These are phyloP conservation scores for Phyllosticta citriasiana DNA, from an alignment of 2,329 filamentous ascomycete genomes.

Conservation along the genomic window DNA sequence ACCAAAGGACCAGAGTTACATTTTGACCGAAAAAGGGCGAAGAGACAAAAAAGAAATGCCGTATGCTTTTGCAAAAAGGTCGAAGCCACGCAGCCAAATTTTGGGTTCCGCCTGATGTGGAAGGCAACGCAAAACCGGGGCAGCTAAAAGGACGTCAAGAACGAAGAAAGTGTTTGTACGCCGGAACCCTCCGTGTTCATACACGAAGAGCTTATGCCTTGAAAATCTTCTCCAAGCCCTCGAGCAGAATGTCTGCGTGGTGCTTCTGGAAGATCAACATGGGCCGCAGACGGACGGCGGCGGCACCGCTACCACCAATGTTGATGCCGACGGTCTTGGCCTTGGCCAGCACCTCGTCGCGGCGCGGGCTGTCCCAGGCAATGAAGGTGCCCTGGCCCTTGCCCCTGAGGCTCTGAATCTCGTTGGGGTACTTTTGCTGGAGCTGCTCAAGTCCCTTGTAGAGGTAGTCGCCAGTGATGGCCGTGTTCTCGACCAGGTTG, in stretches of 20 bases:
- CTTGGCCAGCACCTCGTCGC: constrained; percentile 68
- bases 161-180: neutral
- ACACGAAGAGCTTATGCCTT: constrained; percentile 26
- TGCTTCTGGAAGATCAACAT: constrained; percentile 91
- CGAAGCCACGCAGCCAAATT: neutral
- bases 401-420: constrained; percentile 76
- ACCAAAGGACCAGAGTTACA: neutral
- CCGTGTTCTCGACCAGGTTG: constrained; percentile 71
- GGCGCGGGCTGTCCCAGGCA: constrained; percentile 73
- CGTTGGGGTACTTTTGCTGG: constrained; percentile 58
- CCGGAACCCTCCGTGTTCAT: neutral
- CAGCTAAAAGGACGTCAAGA: neutral
- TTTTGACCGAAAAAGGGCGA: neutral
- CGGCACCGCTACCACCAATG: constrained; percentile 71
- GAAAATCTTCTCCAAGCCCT: constrained; percentile 65
- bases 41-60: neutral
- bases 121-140: neutral
- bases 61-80: neutral
- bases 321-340: constrained; percentile 77
- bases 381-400: constrained; percentile 88
- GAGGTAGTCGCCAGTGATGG: constrained; percentile 67
- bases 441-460: constrained; percentile 60
- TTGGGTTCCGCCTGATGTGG: neutral
- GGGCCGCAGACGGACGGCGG: constrained; percentile 68
- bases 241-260: constrained; percentile 78